Percentiles rank a stretch among this genome's conserved stretches.
phyloP scores from a whole-genome alignment of 2,329 filamentous ascomycete species.

The Hymenoscyphus scutula region DNA sequence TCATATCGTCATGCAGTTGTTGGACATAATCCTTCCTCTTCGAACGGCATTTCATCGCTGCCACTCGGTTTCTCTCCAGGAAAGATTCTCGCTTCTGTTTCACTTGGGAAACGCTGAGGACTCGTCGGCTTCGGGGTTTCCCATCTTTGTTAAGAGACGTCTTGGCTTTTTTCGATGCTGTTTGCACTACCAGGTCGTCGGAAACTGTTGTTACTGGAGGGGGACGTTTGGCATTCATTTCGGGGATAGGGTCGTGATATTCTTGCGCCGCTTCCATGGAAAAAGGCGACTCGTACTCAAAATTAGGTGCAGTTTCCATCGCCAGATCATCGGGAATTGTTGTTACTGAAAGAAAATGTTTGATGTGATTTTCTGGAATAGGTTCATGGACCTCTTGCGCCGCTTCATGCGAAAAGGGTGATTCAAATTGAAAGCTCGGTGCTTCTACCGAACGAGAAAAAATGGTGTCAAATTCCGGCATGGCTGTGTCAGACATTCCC shows the following conservation, averaged over 20 bases:
- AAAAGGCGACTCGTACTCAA: no score
- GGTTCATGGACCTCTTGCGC: not conserved
- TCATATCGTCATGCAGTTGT: slow-evolving; percentile 1
- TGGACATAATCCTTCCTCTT: not conserved
- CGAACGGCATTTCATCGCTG: not conserved
- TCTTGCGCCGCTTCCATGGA: not conserved
- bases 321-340: not conserved
- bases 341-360: not conserved
- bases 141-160: not conserved
- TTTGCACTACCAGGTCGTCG: not conserved
- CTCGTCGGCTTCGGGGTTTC: not conserved
- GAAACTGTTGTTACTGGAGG: not conserved
- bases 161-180: not conserved
- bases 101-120: not conserved
- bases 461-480: not conserved
- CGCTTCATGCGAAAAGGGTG: not conserved
- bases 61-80: not conserved
- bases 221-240: not conserved
- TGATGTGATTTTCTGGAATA: not conserved
- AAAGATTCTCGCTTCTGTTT: slow-evolving; percentile 1
- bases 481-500: not conserved
- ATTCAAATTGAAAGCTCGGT: not conserved
- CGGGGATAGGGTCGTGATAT: not conserved
- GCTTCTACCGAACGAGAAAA: not conserved
- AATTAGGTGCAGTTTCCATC: not conserved